phyloP scores from a whole-genome alignment of 805 yeast genomes.

The Suhomyces canberraensis region DNA sequence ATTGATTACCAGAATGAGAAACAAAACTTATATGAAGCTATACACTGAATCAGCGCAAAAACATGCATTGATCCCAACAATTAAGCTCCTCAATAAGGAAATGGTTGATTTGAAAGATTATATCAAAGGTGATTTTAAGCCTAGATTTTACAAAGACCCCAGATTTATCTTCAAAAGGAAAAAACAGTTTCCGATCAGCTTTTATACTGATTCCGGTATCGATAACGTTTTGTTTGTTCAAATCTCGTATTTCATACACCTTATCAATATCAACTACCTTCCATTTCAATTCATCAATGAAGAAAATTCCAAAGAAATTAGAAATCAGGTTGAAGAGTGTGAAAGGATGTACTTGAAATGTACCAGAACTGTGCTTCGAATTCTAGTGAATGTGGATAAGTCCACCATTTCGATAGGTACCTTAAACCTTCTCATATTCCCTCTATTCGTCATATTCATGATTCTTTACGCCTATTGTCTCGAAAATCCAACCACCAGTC shows the following conservation, averaged over 20 bases:
- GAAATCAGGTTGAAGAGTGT: not conserved
- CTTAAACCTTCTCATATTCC: not conserved
- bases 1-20: slow-evolving; percentile 17
- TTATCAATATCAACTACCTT: not conserved
- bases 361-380: not conserved
- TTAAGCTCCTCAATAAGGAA: slow-evolving; percentile 11
- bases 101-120: slow-evolving; percentile 20
- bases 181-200: not conserved
- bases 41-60: slow-evolving; percentile 18
- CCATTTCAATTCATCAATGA: not conserved
- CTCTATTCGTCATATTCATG: not conserved
- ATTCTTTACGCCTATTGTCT: not conserved
- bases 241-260: not conserved
- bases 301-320: not conserved
- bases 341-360: not conserved
- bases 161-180: slow-evolving; percentile 15
- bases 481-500: not conserved
- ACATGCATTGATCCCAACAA: not conserved
- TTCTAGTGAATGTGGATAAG: not conserved
- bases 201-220: not conserved
- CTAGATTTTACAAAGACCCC: slow-evolving; percentile 31
- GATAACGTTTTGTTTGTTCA: not conserved
- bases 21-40: slow-evolving; percentile 18
- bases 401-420: not conserved
- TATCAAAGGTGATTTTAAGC: slow-evolving; percentile 17